Conservation (phyloP, 2,329 filamentous ascomycete species). For the Colletotrichum sp. region DNA sequence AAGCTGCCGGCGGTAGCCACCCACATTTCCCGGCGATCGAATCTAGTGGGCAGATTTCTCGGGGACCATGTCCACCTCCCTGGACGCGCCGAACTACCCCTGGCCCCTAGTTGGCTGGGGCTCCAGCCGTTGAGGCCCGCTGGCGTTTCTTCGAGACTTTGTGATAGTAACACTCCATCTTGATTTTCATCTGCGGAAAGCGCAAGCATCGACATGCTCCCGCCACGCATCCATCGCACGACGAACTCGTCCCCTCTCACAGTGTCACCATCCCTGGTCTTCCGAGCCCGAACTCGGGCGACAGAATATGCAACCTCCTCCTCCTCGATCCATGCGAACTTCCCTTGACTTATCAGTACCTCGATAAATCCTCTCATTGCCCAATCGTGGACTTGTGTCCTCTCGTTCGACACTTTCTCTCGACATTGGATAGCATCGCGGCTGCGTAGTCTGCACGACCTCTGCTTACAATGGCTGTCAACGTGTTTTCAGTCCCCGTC, state of each 20-base stretch:
- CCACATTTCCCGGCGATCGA: background rate
- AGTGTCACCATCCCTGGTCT: background rate
- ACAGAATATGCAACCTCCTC: background rate
- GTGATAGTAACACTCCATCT: background rate
- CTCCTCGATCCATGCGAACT: background rate
- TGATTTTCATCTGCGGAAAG: background rate
- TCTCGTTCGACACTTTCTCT: background rate
- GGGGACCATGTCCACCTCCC: background rate
- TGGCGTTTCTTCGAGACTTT: background rate
- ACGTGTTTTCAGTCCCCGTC: constrained; percentile 79
- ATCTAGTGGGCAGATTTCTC: background rate
- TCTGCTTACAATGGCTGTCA: constrained; percentile 57
- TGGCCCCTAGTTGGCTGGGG: background rate
- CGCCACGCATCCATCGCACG: background rate
- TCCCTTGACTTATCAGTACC: background rate
- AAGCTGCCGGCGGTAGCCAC: background rate
- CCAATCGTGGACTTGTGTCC: background rate
- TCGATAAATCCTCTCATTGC: background rate
- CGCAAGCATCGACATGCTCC: background rate
- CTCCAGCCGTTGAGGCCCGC: background rate
- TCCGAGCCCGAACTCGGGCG: background rate
- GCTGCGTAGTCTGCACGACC: background rate
- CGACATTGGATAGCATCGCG: background rate
- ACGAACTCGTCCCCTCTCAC: background rate
- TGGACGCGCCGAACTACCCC: background rate